Evolutionary conservation across 2,329 filamentous ascomycete genomes (phyloP).

Genomic region (Diaporthe capsici): DNA sequence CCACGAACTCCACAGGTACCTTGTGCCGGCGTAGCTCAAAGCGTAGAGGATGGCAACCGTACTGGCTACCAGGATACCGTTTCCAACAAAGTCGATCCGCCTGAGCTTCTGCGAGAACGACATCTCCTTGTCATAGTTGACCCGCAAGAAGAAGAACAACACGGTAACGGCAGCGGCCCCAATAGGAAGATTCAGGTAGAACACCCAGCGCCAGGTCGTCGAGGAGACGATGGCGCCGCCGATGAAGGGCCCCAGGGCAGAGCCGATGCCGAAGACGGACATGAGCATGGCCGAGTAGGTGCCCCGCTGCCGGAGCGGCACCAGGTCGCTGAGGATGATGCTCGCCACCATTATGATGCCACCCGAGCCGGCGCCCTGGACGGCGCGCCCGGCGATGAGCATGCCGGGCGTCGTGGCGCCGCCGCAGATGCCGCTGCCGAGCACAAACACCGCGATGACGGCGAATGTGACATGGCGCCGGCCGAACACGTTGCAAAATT

Average conservation of each 20-base stretch:
- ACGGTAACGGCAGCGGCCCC: background rate
- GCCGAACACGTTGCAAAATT: conserved; percentile 49
- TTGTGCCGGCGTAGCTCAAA: conserved; percentile 57
- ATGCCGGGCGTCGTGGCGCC: conserved; percentile 57
- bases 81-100: conserved; percentile 52
- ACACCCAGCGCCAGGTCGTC: conserved; percentile 48
- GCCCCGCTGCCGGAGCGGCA: conserved; percentile 40
- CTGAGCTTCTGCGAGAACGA: conserved; percentile 45
- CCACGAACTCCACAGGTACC: conserved; percentile 56
- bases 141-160: conserved; percentile 55
- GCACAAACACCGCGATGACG: conserved; percentile 59
- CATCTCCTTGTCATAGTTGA: conserved; percentile 48
- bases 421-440: conserved; percentile 67
- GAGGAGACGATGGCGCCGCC: conserved; percentile 42
- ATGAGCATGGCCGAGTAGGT: conserved; percentile 40
- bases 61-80: conserved; percentile 48
- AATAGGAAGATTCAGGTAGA: conserved; percentile 40
- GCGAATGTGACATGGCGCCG: background rate
- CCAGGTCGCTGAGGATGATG: conserved; percentile 39
- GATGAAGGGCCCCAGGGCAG: conserved; percentile 41
- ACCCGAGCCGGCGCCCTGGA: conserved; percentile 61
- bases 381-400: conserved; percentile 60
- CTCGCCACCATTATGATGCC: conserved; percentile 50
- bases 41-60: conserved; percentile 54
- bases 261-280: conserved; percentile 44